Conservation (phyloP, 257 asterid species). For the Coffea canephora region DNA sequence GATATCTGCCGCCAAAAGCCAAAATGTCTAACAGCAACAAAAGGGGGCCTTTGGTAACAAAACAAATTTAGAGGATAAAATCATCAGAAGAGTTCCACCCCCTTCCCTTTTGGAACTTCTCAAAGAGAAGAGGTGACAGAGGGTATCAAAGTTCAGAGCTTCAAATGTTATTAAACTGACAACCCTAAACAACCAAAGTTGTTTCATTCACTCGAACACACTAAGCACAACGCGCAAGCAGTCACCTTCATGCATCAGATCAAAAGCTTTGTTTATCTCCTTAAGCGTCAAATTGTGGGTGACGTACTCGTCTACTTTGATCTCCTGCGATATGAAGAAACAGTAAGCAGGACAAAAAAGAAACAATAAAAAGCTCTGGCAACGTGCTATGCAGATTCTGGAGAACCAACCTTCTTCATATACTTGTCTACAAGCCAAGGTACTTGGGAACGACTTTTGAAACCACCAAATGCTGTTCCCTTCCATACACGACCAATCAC, state of each 20-base stretch:
- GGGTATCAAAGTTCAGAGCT: not conserved
- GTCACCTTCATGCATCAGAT: constrained; percentile 83
- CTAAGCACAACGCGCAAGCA: constrained; percentile 89
- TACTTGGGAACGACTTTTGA: constrained; percentile 96
- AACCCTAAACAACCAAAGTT: not conserved
- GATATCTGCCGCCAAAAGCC: not conserved
- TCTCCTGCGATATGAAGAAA: constrained; percentile 52
- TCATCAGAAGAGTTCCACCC: not conserved
- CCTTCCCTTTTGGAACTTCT: not conserved
- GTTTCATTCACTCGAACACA: constrained; percentile 37
- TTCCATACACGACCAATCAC: constrained; percentile 99
- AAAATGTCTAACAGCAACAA: not conserved
- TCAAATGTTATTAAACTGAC: not conserved
- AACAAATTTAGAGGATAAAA: no score
- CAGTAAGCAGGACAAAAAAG: not conserved
- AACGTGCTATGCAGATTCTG: not conserved
- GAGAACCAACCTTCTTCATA: constrained; percentile 66
- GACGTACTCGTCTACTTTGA: constrained; percentile 94
- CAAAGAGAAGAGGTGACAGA: not conserved
- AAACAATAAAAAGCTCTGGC: not conserved
- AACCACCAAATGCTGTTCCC: constrained; percentile 98
- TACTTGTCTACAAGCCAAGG: constrained; percentile 96
- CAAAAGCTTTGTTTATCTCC: constrained; percentile 79
- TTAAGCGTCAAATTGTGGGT: constrained; percentile 72
- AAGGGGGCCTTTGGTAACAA: not conserved